Percentiles rank a stretch among this genome's conserved stretches.
Conservation (phyloP, 2,329 filamentous ascomycete species). For the Anthostomella pinea region DNA sequence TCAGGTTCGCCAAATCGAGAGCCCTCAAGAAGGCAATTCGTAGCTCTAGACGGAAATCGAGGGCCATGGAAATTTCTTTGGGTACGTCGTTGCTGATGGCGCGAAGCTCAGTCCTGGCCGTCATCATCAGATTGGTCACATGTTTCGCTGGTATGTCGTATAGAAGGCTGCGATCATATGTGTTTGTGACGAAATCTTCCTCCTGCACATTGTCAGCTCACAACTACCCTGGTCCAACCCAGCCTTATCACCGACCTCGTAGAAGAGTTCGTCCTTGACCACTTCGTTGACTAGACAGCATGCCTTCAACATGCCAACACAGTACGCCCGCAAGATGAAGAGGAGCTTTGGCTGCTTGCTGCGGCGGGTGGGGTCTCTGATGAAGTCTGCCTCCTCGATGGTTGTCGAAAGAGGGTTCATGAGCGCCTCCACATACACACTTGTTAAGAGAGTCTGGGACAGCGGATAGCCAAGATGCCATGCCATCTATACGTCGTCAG, state of each 20-base stretch:
- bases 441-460: slow-evolving; percentile 92
- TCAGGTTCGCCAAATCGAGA: slow-evolving; percentile 46
- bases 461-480: slow-evolving; percentile 97
- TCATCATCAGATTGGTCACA: slow-evolving; percentile 52
- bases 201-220: slow-evolving; percentile 53
- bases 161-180: slow-evolving; percentile 78
- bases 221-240: background rate
- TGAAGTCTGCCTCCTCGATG: slow-evolving; percentile 65
- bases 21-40: slow-evolving; percentile 61
- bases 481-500: slow-evolving; percentile 70
- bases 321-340: slow-evolving; percentile 77
- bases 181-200: slow-evolving; percentile 93
- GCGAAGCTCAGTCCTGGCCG: slow-evolving; percentile 36
- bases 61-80: slow-evolving; percentile 47
- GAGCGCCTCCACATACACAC: slow-evolving; percentile 82
- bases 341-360: slow-evolving; percentile 47
- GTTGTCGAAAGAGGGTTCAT: slow-evolving; percentile 65
- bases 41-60: slow-evolving; percentile 64
- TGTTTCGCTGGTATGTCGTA: slow-evolving; percentile 56
- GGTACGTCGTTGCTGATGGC: slow-evolving; percentile 24
- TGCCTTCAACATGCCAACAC: slow-evolving; percentile 77
- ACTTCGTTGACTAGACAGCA: slow-evolving; percentile 76
- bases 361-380: slow-evolving; percentile 32
- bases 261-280: slow-evolving; percentile 82
- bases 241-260: slow-evolving; percentile 62